Conservation (phyloP, 176 grass and related monocot genomes). For the Dactylis glomerata region DNA sequence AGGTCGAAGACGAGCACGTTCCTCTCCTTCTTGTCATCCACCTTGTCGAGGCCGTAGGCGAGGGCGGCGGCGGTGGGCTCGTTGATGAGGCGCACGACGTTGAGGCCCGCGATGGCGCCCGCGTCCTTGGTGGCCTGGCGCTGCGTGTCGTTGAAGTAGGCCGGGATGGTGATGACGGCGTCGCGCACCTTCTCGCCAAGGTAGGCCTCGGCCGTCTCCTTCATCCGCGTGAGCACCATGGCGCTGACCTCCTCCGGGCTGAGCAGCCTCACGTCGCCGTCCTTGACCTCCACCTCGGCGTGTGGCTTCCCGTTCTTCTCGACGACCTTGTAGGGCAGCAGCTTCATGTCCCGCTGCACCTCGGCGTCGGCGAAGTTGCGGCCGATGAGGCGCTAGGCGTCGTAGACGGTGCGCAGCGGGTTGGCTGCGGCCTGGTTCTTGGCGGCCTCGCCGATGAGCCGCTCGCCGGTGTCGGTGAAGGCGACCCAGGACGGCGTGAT, state of each 20-base stretch:
- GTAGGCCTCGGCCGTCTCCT: constrained; percentile 76
- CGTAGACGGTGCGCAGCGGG: constrained; percentile 54
- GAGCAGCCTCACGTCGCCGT: constrained; percentile 55
- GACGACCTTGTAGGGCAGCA: constrained; percentile 62
- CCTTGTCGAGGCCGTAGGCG: no score
- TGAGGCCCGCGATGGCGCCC: constrained; percentile 60
- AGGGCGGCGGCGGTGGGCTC: constrained; percentile 9
- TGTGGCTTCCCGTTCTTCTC: constrained; percentile 63
- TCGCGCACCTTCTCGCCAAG: constrained; percentile 65
- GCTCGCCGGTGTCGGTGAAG: constrained; percentile 57
- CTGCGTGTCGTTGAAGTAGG: constrained; percentile 83
- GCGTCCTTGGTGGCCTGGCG: constrained; percentile 78
- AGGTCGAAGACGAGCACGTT: no score
- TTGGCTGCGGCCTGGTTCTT: constrained; percentile 73
- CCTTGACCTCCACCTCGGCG: constrained; percentile 48
- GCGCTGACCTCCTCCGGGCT: constrained; percentile 76
- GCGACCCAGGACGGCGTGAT: constrained; percentile 79
- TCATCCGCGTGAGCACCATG: constrained; percentile 72
- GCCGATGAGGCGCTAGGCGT: constrained; percentile 69
- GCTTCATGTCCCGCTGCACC: constrained; percentile 71
- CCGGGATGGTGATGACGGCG: constrained; percentile 71
- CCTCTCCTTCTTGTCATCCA: no score
- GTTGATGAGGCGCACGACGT: constrained; percentile 56
- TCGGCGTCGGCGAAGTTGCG: constrained; percentile 48
- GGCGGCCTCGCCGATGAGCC: constrained; percentile 69